Evolutionary conservation across 164 flowering plant genomes (phyloP).

Genomic region (Sedum album): DNA sequence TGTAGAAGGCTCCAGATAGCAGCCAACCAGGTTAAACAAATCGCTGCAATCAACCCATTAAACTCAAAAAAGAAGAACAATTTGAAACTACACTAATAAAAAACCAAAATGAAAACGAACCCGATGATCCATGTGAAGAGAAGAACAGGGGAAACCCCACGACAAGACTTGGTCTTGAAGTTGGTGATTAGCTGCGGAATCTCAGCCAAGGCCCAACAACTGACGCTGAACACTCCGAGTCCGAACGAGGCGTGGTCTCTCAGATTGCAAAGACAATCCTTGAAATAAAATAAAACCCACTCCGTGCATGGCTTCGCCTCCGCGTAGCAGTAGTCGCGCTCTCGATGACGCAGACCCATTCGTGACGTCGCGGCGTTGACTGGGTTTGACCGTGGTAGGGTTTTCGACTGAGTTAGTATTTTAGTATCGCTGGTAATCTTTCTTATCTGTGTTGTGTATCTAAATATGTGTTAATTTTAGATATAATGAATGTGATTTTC

Average conservation of each 20-base stretch:
- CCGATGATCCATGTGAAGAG: slow-evolving; percentile 6
- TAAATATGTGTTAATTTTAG: too few relatives aligned
- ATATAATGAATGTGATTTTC: too few relatives aligned
- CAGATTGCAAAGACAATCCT: slow-evolving; percentile 1
- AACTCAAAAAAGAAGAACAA: too few relatives aligned
- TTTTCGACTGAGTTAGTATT: not conserved
- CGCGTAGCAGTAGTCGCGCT: not conserved
- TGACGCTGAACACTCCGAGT: not conserved
- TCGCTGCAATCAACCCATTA: not conserved
- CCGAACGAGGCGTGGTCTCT: not conserved
- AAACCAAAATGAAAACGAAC: not conserved
- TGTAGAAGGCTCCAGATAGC: not conserved
- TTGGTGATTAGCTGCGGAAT: not conserved
- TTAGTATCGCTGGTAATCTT: not conserved
- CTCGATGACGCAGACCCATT: slow-evolving; percentile 1
- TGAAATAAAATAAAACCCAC: not conserved
- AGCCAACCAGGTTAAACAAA: not conserved
- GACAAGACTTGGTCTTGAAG: not conserved
- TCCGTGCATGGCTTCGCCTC: slow-evolving; percentile 4
- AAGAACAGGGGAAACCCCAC: not conserved
- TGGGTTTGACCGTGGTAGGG: not conserved
- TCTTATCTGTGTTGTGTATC: too few relatives aligned
- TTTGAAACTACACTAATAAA: not conserved
- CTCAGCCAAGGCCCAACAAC: slow-evolving; percentile 4
- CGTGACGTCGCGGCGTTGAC: not conserved